A percentile compares a stretch with the other conserved stretches of the same genome.
phyloP scores from a whole-genome alignment of 768 basidiomycete genomes.

The Pseudohyphozyma bogoriensis region DNA sequence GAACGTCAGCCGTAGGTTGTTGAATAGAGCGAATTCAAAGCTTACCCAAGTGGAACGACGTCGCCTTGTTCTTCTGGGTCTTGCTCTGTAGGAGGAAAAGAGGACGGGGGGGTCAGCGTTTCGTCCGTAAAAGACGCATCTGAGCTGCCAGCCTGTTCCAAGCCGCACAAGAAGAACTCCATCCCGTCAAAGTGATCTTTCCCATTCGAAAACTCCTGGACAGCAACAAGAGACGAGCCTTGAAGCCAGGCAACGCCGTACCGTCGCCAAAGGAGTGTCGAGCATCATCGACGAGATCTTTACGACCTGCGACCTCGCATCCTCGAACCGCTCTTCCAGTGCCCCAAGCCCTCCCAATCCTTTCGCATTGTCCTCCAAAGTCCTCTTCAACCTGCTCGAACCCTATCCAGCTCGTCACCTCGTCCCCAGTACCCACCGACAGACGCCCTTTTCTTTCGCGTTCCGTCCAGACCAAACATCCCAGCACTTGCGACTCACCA shows the following conservation, averaged over 20 bases:
- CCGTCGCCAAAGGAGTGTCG: too few species aligned
- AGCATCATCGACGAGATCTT: too few species aligned
- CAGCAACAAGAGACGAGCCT: slow-evolving; percentile 15
- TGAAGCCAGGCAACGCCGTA: too few species aligned
- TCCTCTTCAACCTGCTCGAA: too few species aligned
- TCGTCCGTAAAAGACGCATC: not conserved
- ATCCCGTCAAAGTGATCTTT: slow-evolving; percentile 49
- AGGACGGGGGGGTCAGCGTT: too few species aligned
- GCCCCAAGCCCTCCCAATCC: not conserved
- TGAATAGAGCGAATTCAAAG: slow-evolving; percentile 1
- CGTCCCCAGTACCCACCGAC: too few species aligned
- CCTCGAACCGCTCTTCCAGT: not conserved
- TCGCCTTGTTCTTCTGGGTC: slow-evolving; percentile 40
- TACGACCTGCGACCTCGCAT: not conserved
- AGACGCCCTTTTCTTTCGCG: too few species aligned
- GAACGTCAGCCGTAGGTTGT: not conserved
- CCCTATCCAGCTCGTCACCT: too few species aligned
- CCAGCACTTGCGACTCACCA: slow-evolving; percentile 55
- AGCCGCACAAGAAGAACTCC: not conserved
- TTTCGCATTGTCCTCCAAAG: not conserved
- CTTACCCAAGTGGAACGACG: slow-evolving; percentile 19
- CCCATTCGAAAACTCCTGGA: slow-evolving; percentile 49
- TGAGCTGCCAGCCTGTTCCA: not conserved
- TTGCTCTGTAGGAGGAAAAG: slow-evolving; percentile 19
- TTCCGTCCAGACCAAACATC: too few species aligned